phyloP scores from a whole-genome alignment of 768 basidiomycete genomes.

The Lactarius sp. region DNA sequence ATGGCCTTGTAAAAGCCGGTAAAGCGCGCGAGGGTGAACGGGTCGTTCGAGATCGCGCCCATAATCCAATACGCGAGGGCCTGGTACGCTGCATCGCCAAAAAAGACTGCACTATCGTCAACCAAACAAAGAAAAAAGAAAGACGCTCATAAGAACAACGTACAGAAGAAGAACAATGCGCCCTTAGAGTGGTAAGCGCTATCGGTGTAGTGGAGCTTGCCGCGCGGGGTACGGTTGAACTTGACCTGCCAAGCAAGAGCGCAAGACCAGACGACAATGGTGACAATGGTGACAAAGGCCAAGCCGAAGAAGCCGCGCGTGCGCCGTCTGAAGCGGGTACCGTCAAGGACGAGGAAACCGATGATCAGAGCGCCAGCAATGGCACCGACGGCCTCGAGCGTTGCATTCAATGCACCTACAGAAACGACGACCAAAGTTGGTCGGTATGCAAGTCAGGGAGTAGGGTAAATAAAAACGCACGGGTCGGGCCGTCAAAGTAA shows the following conservation, averaged over 20 bases:
- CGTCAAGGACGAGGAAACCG: conserved; percentile 39
- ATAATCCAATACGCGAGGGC: conserved; percentile 40
- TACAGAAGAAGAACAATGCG: conserved; percentile 40
- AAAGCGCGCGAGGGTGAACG: conserved; percentile 41
- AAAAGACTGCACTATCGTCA: conserved; percentile 33
- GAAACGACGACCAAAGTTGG: neutral
- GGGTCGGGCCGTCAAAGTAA: conserved; percentile 41
- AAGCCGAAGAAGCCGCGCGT: conserved; percentile 39
- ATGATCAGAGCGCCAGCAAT: conserved; percentile 42
- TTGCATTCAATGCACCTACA: conserved; percentile 35
- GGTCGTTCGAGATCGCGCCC: conserved; percentile 42
- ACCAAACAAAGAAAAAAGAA: neutral
- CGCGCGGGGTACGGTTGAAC: conserved; percentile 31
- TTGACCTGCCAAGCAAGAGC: conserved; percentile 39
- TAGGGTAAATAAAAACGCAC: conserved; percentile 18
- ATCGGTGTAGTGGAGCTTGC: conserved; percentile 34
- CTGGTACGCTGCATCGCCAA: conserved; percentile 36
- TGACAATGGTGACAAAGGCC: conserved; percentile 32
- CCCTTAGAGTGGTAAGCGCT: conserved; percentile 34
- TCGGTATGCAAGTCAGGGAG: neutral
- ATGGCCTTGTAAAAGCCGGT: conserved; percentile 43
- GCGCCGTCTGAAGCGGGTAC: conserved; percentile 32
- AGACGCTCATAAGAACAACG: conserved; percentile 14
- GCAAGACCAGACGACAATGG: conserved; percentile 37
- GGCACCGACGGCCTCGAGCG: conserved; percentile 38